phyloP scores from a whole-genome alignment of 352 stramenopile genomes.

The Phytopythium ostracodes region DNA sequence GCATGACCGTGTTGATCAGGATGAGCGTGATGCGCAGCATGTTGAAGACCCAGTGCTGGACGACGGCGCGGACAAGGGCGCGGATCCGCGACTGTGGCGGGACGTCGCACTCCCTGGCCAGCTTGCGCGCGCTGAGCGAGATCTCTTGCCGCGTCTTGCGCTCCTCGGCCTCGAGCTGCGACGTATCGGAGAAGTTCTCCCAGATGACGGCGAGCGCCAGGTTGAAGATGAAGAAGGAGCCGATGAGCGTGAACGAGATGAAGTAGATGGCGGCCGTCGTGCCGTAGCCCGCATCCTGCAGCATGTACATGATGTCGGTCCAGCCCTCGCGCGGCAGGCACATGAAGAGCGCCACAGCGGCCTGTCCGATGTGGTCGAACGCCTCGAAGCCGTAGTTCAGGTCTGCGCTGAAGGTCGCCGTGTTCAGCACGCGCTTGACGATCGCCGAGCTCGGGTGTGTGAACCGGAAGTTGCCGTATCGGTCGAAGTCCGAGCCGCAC shows the following conservation, averaged over 20 bases:
- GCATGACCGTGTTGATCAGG: constrained; percentile 76
- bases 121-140: constrained; percentile 1
- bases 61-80: constrained; percentile 17
- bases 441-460: constrained; percentile 36
- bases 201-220: constrained; percentile 89
- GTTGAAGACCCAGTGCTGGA: constrained; percentile 55
- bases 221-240: constrained; percentile 90
- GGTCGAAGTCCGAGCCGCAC: constrained; percentile 62
- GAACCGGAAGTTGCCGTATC: constrained; percentile 60
- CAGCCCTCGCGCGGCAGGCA: constrained; percentile 90
- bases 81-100: constrained; percentile 13
- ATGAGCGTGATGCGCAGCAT: constrained; percentile 49
- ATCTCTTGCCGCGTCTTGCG: constrained; percentile 24
- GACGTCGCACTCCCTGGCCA: not conserved
- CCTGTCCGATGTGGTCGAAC: constrained; percentile 86
- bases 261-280: constrained; percentile 68
- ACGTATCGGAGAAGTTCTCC: constrained; percentile 66
- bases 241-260: constrained; percentile 79
- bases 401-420: constrained; percentile 48
- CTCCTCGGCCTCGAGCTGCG: constrained; percentile 50
- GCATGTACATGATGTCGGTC: constrained; percentile 66
- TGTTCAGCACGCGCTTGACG: constrained; percentile 20
- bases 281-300: constrained; percentile 46
- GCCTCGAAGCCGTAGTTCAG: constrained; percentile 80
- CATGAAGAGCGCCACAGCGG: constrained; percentile 88